Base-by-base conservation (phyloP, 345 rosid species). In the Linum lewisii region DNA sequence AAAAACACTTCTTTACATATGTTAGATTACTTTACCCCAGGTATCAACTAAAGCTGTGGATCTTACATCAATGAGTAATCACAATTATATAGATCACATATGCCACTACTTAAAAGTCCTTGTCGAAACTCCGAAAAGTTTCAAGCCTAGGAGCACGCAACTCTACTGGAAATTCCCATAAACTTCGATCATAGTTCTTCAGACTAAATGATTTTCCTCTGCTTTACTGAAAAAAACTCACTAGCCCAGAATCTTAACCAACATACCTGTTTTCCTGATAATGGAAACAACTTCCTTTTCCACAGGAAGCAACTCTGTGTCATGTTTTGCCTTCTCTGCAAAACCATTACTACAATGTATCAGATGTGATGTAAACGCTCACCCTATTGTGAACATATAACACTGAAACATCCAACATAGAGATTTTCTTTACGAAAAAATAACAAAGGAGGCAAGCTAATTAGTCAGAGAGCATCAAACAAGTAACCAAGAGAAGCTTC, bases 241-340 rank as follows among this genome's bases (percentile, higher is more conserved):
- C 26, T 23, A 52, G 44, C 22, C 29, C n/a, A 44, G 16, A 59
- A 38, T 50, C 34, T 23, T 19, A 67, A 42, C 24, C 21, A 56
- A 49, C 32, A 47, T 32, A 78, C 86, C 82, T 74, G 52, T 36
- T 49, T 67, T 34, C 51, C 32, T 54, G 21, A 42, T 54, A 0
- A 65, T 71, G 32, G 81, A 74, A 60, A 71, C 58, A 66, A 56
- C 52, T 67, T 60, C 69, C 24, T 61, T 58, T 9, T 44, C 66
- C 59, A 55, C 34, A 34, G 62, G 45, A 55, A 51, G 70, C 24
- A 26, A 60, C 59, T 62, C 64, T 49, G 55, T 32, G 14, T 36
- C 66, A 23, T 57, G 47, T 65, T 80, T 74, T 34, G 74, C 68
- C 62, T 50, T 58, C 52, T 78, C 83, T 80, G 81, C 70, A 75